Conservation (phyloP, 1,284 basidiomycete species). For the Irpex sp. region DNA sequence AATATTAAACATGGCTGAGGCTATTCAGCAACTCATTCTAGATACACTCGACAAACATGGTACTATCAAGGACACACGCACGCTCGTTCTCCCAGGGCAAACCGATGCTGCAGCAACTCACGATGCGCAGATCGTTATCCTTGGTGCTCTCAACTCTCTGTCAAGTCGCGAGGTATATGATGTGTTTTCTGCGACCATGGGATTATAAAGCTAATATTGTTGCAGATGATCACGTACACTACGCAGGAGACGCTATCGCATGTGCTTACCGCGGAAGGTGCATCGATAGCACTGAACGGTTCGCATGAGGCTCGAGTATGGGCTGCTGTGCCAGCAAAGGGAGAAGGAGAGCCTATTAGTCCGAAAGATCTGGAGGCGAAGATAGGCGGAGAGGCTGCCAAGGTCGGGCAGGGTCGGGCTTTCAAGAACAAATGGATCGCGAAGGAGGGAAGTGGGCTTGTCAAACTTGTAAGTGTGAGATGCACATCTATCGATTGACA, state of each 20-base stretch:
- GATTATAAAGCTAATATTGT: neutral
- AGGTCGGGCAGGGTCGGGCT: constrained; percentile 90
- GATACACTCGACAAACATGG: constrained; percentile 61
- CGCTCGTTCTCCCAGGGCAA: constrained; percentile 66
- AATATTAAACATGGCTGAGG: constrained; percentile 56
- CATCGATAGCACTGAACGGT: constrained; percentile 73
- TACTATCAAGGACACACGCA: constrained; percentile 72
- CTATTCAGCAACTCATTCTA: constrained; percentile 77
- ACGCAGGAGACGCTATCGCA: constrained; percentile 77
- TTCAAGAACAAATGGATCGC: constrained; percentile 98
- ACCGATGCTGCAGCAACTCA: constrained; percentile 54
- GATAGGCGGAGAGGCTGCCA: constrained; percentile 82
- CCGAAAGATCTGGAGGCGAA: constrained; percentile 66
- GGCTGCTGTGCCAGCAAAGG: constrained; percentile 74
- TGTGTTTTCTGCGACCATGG: constrained; percentile 13
- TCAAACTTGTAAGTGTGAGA: constrained; percentile 69
- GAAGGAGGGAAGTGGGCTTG: constrained; percentile 87
- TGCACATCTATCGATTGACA: neutral
- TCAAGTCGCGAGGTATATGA: constrained; percentile 79
- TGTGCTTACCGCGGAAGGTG: constrained; percentile 77
- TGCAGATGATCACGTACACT: constrained; percentile 82
- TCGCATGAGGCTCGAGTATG: constrained; percentile 96
- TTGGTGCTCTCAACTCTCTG: constrained; percentile 87
- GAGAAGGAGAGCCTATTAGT: constrained; percentile 62
- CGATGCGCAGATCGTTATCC: constrained; percentile 77